A percentile compares a stretch with the other conserved stretches of the same genome.
Evolutionary conservation across 805 yeast species (phyloP).

Genomic region (Hanseniaspora singularis): DNA sequence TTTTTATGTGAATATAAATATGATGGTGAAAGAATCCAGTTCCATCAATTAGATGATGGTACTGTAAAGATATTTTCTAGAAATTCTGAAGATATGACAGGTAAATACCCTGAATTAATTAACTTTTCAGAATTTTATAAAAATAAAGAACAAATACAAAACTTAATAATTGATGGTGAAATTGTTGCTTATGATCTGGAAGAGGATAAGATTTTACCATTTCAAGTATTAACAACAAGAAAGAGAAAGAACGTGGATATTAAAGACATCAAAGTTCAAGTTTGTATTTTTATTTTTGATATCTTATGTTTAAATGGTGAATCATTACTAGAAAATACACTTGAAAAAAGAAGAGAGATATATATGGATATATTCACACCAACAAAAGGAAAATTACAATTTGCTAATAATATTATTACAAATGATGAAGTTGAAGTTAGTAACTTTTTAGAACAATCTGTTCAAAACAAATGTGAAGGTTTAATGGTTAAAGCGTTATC

Average conservation of each 20-base stretch:
- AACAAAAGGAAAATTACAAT: slow-evolving; percentile 67
- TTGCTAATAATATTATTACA: slow-evolving; percentile 65
- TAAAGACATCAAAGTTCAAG: slow-evolving; percentile 77
- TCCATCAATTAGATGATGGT: slow-evolving; percentile 60
- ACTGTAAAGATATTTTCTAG: slow-evolving; percentile 72
- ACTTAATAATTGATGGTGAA: slow-evolving; percentile 83
- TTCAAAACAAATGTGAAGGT: slow-evolving; percentile 86
- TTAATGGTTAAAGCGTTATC: slow-evolving; percentile 85
- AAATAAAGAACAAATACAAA: slow-evolving; percentile 29
- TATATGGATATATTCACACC: slow-evolving; percentile 45
- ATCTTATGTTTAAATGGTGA: slow-evolving; percentile 62
- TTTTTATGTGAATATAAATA: slow-evolving; percentile 95
- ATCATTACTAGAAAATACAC: slow-evolving; percentile 52
- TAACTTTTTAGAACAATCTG: slow-evolving; percentile 72
- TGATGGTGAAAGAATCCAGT: slow-evolving; percentile 96
- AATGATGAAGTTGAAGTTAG: slow-evolving; percentile 66
- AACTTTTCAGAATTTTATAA: slow-evolving; percentile 17
- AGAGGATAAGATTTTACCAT: slow-evolving; percentile 71
- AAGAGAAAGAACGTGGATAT: slow-evolving; percentile 86
- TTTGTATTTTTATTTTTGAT: slow-evolving; percentile 88
- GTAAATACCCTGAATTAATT: slow-evolving; percentile 74
- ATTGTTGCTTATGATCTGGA: slow-evolving; percentile 94
- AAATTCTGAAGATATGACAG: slow-evolving; percentile 94
- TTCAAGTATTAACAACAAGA: slow-evolving; percentile 84
- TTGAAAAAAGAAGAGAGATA: slow-evolving; percentile 56